Base-by-base conservation (phyloP, 23 red algal genomes). In the Gracilaria domingensis region DNA sequence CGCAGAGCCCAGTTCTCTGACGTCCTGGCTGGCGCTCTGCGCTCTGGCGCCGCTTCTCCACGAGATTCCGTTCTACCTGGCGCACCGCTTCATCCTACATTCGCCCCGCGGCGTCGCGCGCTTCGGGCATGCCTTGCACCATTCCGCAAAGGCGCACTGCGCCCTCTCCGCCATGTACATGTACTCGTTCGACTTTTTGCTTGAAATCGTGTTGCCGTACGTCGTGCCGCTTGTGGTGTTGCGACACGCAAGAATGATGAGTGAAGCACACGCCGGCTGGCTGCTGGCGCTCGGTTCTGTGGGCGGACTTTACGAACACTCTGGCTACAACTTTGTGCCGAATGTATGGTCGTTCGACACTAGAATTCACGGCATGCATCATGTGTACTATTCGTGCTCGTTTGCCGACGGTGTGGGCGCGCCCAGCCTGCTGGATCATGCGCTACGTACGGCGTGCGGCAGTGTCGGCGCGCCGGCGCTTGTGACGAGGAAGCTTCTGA, bases 131-230 rank as follows among this genome's bases (percentile, higher is more conserved):
- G 73, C 81, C 30, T 34, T 98, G 53, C 96, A 98, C 64, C 96
- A 98, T 78, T 87, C 90, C 42, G 89, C 97, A 36, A 94, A 86
- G 33, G 91, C 97, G 29, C 74, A 86, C 47, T 73, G 77, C 33
- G 97, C 93, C 12, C 49, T 98, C 21, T 91, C 83, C n/a, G 93
- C 92, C 70, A 92, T 98, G 90, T 98, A 94, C 88, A 96, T 98
- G 96, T 75, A 67, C 16, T 39, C 78, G 12, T 51, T 72, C 23
- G 96, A 98, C 65, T 98, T 93, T 39, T 12, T 95, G 18, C 59
- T 98, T 12, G 93, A 98, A 85, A 95, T 98, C 40, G 64, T 92
- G 9, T n/a, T 95, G 20, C 96, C 96, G 1, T 98, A 98, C 78
- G 75, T 96, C 60, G 39, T 96, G 36, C 94, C 94, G 5, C 77